These are phyloP conservation scores for Friedmanniomyces simplex DNA, from an alignment of 495 filamentous ascomycete species.

Conservation along the genomic window DNA sequence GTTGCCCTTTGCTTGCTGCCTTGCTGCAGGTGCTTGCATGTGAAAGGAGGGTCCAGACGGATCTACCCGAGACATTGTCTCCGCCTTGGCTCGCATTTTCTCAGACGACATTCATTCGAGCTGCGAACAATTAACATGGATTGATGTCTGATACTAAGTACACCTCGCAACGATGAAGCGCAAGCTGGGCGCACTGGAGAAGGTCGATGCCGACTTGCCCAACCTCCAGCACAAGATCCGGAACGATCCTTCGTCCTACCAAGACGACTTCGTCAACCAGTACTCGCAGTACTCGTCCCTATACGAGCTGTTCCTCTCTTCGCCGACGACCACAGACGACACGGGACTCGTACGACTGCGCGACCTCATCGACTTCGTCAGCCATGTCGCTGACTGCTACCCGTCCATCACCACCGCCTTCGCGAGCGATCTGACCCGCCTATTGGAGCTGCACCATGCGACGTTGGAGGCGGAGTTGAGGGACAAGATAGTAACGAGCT, in stretches of 20 bases:
- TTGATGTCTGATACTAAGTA: too few relatives aligned
- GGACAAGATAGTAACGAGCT: slow-evolving; percentile 86
- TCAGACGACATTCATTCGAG: neutral
- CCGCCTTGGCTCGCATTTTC: neutral
- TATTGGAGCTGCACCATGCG: slow-evolving; percentile 71
- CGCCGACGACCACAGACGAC: slow-evolving; percentile 64
- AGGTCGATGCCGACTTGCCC: slow-evolving; percentile 85
- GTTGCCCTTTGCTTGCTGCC: too few relatives aligned
- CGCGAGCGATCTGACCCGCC: slow-evolving; percentile 66
- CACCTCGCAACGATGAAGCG: slow-evolving; percentile 58
- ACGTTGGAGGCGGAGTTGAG: slow-evolving; percentile 69
- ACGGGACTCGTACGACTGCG: slow-evolving; percentile 68
- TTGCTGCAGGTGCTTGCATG: too few relatives aligned
- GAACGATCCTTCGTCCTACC: slow-evolving; percentile 75
- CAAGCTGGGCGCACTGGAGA: slow-evolving; percentile 83
- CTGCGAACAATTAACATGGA: too few relatives aligned
- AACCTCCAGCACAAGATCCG: slow-evolving; percentile 84
- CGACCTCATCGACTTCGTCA: slow-evolving; percentile 79
- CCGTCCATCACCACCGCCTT: slow-evolving; percentile 67
- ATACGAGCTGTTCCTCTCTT: slow-evolving; percentile 76
- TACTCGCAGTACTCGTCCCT: slow-evolving; percentile 88
- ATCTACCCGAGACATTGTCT: neutral
- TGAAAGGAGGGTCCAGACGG: neutral
- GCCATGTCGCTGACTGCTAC: slow-evolving; percentile 90
- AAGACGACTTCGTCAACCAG: slow-evolving; percentile 75